These are phyloP conservation scores for Mallotus japonicus DNA, from an alignment of 441 rosid genomes.

Conservation along the genomic window DNA sequence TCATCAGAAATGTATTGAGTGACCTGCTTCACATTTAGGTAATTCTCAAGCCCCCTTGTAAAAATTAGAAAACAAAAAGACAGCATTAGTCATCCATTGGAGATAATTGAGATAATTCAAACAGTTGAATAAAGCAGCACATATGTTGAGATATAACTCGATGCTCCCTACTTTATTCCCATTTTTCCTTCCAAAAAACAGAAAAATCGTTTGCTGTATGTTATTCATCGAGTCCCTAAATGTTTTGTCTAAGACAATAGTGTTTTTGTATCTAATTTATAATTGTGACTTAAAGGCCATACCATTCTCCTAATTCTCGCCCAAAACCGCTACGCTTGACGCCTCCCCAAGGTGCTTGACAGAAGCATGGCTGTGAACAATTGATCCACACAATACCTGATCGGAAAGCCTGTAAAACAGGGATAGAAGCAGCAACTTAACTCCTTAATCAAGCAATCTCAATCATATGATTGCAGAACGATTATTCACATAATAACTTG, in stretches of 20 bases:
- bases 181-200: not conserved
- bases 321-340: constrained; percentile 94
- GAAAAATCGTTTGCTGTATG: no score
- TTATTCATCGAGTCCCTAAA: not conserved
- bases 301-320: constrained; percentile 97
- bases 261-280: not conserved
- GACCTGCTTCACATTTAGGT: constrained; percentile 88
- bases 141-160: not conserved
- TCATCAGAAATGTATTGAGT: constrained; percentile 74
- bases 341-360: constrained; percentile 99
- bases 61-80: not conserved
- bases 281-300: constrained; percentile 18
- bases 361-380: constrained; percentile 97
- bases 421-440: constrained; percentile 11
- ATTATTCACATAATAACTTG: not conserved
- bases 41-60: constrained; percentile 89
- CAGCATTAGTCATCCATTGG: not conserved
- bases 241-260: not conserved
- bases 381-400: constrained; percentile 93
- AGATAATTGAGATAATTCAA: not conserved
- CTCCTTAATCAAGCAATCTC: not conserved
- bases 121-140: not conserved
- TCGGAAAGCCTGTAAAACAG: constrained; percentile 57
- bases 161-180: not conserved
- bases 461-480: not conserved